These are phyloP conservation scores for Russula earlei DNA, from an alignment of 768 basidiomycete genomes.

Conservation along the genomic window DNA sequence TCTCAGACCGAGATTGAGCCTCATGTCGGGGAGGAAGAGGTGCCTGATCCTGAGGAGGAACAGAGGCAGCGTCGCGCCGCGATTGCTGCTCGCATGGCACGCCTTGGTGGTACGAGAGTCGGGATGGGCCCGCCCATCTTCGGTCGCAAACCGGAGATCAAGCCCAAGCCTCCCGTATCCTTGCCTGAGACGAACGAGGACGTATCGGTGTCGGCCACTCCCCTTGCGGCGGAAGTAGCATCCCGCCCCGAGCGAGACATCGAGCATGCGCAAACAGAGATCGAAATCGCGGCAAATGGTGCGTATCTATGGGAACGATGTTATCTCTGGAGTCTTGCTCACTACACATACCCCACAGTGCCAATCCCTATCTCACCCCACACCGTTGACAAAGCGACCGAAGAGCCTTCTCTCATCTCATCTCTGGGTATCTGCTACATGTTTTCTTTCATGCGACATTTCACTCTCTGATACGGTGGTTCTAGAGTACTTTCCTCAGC, in stretches of 20 bases:
- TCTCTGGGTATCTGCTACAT: background rate
- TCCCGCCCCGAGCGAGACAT: slow-evolving; percentile 5
- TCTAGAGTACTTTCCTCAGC: slow-evolving; percentile 8
- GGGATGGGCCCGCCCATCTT: slow-evolving; percentile 75
- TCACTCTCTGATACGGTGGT: background rate
- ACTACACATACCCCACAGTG: background rate
- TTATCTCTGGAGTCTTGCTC: background rate
- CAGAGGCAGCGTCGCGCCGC: slow-evolving; percentile 75
- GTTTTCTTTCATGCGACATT: background rate
- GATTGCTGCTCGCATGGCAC: slow-evolving; percentile 89
- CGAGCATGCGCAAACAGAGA: background rate
- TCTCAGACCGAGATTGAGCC: slow-evolving; percentile 20
- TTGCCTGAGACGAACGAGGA: slow-evolving; percentile 20
- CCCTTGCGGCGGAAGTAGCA: slow-evolving; percentile 3
- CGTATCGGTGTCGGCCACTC: slow-evolving; percentile 7
- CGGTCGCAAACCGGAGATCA: slow-evolving; percentile 41
- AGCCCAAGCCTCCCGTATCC: slow-evolving; percentile 24
- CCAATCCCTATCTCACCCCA: slow-evolving; percentile 6
- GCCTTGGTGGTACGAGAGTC: slow-evolving; percentile 74
- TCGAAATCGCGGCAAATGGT: slow-evolving; percentile 1
- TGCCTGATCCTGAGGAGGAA: slow-evolving; percentile 52
- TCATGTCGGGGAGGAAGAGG: slow-evolving; percentile 25
- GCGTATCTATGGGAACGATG: background rate
- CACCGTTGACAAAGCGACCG: background rate
- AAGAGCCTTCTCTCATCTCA: background rate